Conservation (phyloP, 176 grass and related monocot species). For the Bromus sterilis region DNA sequence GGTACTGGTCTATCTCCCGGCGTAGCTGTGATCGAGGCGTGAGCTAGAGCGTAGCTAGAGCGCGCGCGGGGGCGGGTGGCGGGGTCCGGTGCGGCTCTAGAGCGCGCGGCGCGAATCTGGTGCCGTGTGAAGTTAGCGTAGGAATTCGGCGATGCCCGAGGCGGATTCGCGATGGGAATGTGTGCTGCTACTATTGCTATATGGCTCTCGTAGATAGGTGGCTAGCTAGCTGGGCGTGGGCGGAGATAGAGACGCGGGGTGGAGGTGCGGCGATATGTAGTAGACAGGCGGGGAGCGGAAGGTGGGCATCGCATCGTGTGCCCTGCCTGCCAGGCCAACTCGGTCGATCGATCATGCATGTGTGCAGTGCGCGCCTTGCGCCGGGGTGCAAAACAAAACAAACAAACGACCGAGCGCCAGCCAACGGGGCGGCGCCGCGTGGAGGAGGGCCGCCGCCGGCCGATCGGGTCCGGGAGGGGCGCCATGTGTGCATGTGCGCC, state of each 20-base stretch:
- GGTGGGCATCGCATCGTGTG: background rate
- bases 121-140: conserved; percentile 32
- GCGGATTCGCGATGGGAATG: conserved; percentile 44
- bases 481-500: conserved; percentile 32
- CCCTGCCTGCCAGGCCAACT: no score
- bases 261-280: conserved; percentile 5
- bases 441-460: background rate
- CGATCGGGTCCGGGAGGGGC: background rate
- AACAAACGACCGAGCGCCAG: background rate
- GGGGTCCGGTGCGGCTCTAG: background rate
- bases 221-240: background rate
- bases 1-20: background rate
- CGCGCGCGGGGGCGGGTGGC: background rate
- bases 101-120: conserved; percentile 38
- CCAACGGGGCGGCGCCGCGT: conserved; percentile 23
- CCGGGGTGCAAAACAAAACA: conserved; percentile 6
- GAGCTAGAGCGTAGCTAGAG: background rate
- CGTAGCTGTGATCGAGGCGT: no score
- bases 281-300: background rate
- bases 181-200: conserved; percentile 8
- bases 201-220: no score
- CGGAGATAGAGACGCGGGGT: conserved; percentile 9
- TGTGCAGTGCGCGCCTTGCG: conserved; percentile 27
- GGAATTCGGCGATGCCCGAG: conserved; percentile 46
- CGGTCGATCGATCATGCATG: conserved; percentile 5